Evolutionary conservation across 495 filamentous ascomycete species (phyloP), one percentile per base, ranked within the genome.

Genomic region (Daldinia childiae): DNA sequence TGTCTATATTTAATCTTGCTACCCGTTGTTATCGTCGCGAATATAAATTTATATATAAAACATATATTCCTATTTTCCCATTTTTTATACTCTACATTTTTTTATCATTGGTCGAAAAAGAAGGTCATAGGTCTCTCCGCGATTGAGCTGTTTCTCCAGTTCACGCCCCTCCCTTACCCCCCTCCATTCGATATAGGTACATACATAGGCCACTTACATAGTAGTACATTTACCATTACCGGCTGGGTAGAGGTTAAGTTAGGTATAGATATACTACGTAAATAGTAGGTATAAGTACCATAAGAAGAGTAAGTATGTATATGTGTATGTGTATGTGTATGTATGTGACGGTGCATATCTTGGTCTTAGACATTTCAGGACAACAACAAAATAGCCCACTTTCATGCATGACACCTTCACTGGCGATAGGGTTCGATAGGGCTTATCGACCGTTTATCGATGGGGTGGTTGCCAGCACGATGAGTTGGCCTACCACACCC

Each of bases 401-500:
- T 38, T 66, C 62, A 51, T 69, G 71, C 71, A 73, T 73, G 71
- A 69, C 71, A 73, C 66, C 57, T 62, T 69, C 62, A 55, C 43
- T 66, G 66, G 58, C 71, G 71, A 57, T 54, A 48, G 51, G 51
- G 29, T 27, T 29, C 26, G 51, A 73, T 73, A 73, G 71, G 71
- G 71, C 71, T 73, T 73, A 69, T 73, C 71, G 36, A 62, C 38
- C 39, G 62, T 68, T 56, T 73, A 69, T 69, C 66, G 58, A 73
- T 59, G 66, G 62, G 48, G 56, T 55, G 60, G 63, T 52, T 38
- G 52, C 41, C 57, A 64, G 71, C 71, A 73, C 71, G 71, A 73
- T 73, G 71, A 73, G 71, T 73, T 73, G 71, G 71, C 71, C 71
- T 73, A 69, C 71, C 71, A 73, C 71, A 73, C 71, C 71, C 55